Evolutionary conservation across 2,329 filamentous ascomycete genomes (phyloP), one percentile per base, ranked within the genome.

Genomic region (Clonostachys rosea): DNA sequence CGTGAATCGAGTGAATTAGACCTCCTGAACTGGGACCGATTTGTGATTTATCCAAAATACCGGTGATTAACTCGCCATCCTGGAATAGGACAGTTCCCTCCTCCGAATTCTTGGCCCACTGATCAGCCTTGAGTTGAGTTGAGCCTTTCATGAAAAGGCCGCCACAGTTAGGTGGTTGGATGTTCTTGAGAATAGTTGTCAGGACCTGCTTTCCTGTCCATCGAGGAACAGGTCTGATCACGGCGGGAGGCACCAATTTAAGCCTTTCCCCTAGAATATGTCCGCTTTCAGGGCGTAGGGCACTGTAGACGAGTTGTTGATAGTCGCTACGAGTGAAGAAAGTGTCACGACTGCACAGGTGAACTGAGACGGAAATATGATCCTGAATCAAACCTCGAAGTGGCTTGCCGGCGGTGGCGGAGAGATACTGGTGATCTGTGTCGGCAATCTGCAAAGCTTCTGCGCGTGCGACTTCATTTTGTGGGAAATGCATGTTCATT

Each of bases 401-500:
- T 0, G 94, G 94, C 61, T 96, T 95, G 48, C 94, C 94, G 14
- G 90, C 89, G 4, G 94, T 99, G 17, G 87, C 89, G 34, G 91
- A 95, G 35, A 99, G 79, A 63, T 99, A 99, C 60, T 99, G 94
- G 61, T 96, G 91, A 63, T 99, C 92, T 4, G 94, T 96, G 63
- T 97, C 92, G 36, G 94, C 94, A 58, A 99, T 86, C 56, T 91
- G 89, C 55, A 95, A 79, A 3, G 94, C 94, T 70, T 99, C 94
- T 3, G 92, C 89, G 56, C 94, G 81, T 14, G 94, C 94, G 54
- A 97, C 77, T 63, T 97, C 95, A 56, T 96, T 97, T 59, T 99
- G 94, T 2, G 94, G 94, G 61, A 99, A 97, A 69, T 99, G 94
- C 91, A 99, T 95, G 66, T 99, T 99, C 94, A 99, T 99, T 68